Evolutionary conservation across 495 filamentous ascomycete genomes (phyloP), one percentile per base, ranked within the genome.

Genomic region (Chaetomium cochliodes): DNA sequence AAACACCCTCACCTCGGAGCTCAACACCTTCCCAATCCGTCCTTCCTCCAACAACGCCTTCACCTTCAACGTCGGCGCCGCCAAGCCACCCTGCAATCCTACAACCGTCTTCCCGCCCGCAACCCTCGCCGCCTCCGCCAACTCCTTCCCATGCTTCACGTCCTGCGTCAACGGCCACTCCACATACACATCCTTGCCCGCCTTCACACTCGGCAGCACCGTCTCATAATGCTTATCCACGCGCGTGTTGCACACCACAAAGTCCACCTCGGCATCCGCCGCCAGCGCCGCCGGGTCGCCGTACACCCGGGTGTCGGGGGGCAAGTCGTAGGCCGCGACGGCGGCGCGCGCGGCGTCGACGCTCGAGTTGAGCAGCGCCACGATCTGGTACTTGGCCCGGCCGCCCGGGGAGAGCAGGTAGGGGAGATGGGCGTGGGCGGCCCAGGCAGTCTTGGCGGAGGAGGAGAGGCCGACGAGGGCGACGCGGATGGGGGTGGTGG

Each of bases 401-500:
- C 75, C 76, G 5, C 63, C 60, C 0, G 67, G 26, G 0, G 79
- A 81, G 28, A 81, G 71, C 15, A 87, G 81, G 73, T 82, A 85
- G 5, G 84, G 81, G 0, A 89, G 75, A 69, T 88, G 87, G 44
- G 81, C 85, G 13, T 63, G 42, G n/a, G 74, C 73, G 1, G 85
- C 82, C 86, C 85, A 88, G 18, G 81, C 74, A 1, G 76, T 77
- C 37, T 67, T 74, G 26, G 79, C 77, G 9, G 73, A 58, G 49
- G 78, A 70, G 0, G 82, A 85, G 71, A 87, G 85, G 18, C 86
- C 86, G 66, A 88, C 81, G 59, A 88, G 73, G 51, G 76, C 86
- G 46, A 86, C 68, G 60, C 83, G 79, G 65, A 86, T 83, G 47
- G 77, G 82, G 30, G 80, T 23, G 6, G 20, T n/a, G 30, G 28